A percentile compares a stretch with the other conserved stretches of the same genome.
These are phyloP conservation scores for Hura crepitans DNA, from an alignment of 441 rosid genomes.

Conservation along the genomic window DNA sequence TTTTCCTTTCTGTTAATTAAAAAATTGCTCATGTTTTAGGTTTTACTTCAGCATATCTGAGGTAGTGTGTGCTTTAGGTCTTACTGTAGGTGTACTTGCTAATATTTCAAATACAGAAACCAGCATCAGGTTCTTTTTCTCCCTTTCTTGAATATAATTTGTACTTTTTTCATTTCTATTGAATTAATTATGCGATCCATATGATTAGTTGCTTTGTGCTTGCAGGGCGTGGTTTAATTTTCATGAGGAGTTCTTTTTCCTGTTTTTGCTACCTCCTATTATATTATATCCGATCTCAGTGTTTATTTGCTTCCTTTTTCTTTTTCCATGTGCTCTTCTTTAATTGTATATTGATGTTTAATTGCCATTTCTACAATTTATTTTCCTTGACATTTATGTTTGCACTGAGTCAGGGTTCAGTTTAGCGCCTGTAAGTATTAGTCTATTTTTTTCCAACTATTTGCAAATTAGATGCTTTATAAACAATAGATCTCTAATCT, in stretches of 20 bases:
- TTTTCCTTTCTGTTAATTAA: not conserved
- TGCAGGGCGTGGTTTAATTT: constrained; percentile 97
- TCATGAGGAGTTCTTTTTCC: constrained; percentile 95
- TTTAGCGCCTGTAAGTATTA: constrained; percentile 70
- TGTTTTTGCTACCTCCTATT: constrained; percentile 90
- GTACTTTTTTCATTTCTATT: not conserved
- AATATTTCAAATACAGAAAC: constrained; percentile 85
- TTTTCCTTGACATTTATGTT: constrained; percentile 50
- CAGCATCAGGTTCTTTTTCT: constrained; percentile 63
- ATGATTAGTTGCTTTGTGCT: not conserved
- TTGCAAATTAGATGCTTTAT: constrained; percentile 8
- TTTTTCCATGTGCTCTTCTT: not conserved
- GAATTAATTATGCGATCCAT: not conserved
- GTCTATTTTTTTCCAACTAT: not conserved
- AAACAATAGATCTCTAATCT: not conserved
- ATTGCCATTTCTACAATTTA: constrained; percentile 20
- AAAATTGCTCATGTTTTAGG: not conserved
- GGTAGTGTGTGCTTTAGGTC: constrained; percentile 38
- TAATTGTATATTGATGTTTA: constrained; percentile 5
- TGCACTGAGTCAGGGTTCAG: constrained; percentile 94
- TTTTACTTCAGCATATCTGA: not conserved
- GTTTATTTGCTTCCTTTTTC: constrained; percentile 9
- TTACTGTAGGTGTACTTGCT: constrained; percentile 91
- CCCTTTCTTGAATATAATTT: not conserved
- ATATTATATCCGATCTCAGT: constrained; percentile 73